phyloP scores from a whole-genome alignment of 176 grass and related monocot species.

The Carex pumila region DNA sequence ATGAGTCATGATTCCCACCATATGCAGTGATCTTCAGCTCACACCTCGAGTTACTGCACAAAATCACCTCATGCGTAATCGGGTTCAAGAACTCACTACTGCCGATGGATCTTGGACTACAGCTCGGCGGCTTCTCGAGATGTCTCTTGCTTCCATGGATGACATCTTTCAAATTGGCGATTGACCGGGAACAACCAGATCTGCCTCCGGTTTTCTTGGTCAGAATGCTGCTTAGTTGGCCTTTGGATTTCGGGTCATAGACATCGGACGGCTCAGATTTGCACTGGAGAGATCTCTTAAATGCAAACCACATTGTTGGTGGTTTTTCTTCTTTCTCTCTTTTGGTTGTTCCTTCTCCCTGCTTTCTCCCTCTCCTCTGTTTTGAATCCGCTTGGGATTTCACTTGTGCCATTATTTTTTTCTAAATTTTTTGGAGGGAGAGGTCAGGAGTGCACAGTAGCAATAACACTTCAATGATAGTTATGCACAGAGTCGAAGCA shows the following conservation, averaged over 20 bases:
- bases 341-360: not conserved
- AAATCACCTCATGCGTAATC: slow-evolving; percentile 91
- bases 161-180: slow-evolving; percentile 88
- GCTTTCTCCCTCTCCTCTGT: slow-evolving; percentile 16
- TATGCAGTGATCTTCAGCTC: slow-evolving; percentile 88
- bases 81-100: slow-evolving; percentile 98
- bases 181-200: slow-evolving; percentile 83
- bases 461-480: slow-evolving; percentile 15
- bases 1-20: slow-evolving; percentile 35
- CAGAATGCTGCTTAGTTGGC: not conserved
- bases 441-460: not conserved
- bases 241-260: slow-evolving; percentile 59
- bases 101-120: slow-evolving; percentile 92
- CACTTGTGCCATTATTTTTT: slow-evolving; percentile 3
- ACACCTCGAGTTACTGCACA: slow-evolving; percentile 87
- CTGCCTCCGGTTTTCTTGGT: slow-evolving; percentile 48
- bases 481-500: slow-evolving; percentile 11
- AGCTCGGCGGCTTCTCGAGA: slow-evolving; percentile 56
- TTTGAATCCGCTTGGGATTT: slow-evolving; percentile 7
- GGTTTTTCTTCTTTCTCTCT: slow-evolving; percentile 25
- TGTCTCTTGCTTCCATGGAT: slow-evolving; percentile 99
- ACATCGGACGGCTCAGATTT: slow-evolving; percentile 78
- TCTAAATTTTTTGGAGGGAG: not conserved
- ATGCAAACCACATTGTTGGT: slow-evolving; percentile 82
- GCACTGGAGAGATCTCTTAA: slow-evolving; percentile 93